Conservation (phyloP, 2,329 filamentous ascomycete genomes). For the Trichoderma breve region DNA sequence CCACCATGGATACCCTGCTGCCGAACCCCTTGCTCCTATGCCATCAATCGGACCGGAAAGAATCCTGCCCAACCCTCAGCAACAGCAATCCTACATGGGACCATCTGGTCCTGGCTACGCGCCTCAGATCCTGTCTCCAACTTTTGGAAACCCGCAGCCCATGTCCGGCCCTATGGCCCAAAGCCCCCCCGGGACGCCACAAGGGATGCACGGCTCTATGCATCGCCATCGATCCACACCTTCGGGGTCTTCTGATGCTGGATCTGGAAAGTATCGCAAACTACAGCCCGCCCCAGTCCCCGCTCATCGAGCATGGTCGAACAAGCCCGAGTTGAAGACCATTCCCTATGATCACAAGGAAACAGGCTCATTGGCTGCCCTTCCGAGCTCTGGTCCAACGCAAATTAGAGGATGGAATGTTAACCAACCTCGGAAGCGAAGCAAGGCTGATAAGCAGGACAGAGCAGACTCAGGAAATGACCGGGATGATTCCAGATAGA, state of each 20-base stretch:
- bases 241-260: conserved; percentile 39
- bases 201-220: conserved; percentile 31
- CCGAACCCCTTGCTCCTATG: conserved; percentile 32
- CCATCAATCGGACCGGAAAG: conserved; percentile 34
- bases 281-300: conserved; percentile 58
- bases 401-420: conserved; percentile 58
- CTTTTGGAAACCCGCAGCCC: conserved; percentile 34
- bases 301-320: conserved; percentile 47
- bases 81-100: conserved; percentile 35
- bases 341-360: conserved; percentile 61
- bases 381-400: conserved; percentile 55
- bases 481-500: conserved; percentile 41
- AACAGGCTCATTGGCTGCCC: conserved; percentile 53
- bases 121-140: conserved; percentile 37
- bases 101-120: conserved; percentile 36
- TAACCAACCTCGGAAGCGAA: conserved; percentile 40
- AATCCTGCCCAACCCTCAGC: conserved; percentile 37
- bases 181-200: conserved; percentile 37
- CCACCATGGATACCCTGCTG: conserved; percentile 33
- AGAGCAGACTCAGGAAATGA: conserved; percentile 34
- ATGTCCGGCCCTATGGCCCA: conserved; percentile 34
- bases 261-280: conserved; percentile 52
- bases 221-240: conserved; percentile 40
- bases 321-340: conserved; percentile 55
- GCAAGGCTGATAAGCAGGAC: conserved; percentile 36